phyloP scores from a whole-genome alignment of 1,284 basidiomycete genomes.

The Neolentinus lepideus region DNA sequence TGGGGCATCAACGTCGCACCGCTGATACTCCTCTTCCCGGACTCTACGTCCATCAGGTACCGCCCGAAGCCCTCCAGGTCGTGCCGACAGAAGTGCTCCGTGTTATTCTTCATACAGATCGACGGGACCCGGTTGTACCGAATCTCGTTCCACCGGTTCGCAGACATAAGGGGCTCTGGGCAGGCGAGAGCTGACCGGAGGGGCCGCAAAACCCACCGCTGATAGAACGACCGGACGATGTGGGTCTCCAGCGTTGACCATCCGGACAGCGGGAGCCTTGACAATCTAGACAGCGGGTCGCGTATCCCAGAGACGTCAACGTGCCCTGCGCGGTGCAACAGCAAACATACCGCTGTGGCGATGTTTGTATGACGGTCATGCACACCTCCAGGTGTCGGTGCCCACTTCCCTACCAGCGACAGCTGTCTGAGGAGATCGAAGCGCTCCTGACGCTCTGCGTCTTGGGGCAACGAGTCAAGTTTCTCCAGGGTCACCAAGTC shows the following conservation, averaged over 20 bases:
- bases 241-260: slow-evolving; percentile 22
- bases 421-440: slow-evolving; percentile 31
- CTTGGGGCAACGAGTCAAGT: slow-evolving; percentile 20
- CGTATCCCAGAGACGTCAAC: slow-evolving; percentile 17
- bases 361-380: slow-evolving; percentile 63
- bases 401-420: slow-evolving; percentile 63
- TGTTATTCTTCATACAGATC: slow-evolving; percentile 52
- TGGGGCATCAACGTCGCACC: slow-evolving; percentile 60
- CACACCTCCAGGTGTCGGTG: slow-evolving; percentile 46
- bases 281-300: slow-evolving; percentile 7
- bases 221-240: slow-evolving; percentile 42
- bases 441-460: slow-evolving; percentile 19
- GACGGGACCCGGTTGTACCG: slow-evolving; percentile 49
- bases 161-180: slow-evolving; percentile 57
- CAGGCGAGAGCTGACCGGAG: slow-evolving; percentile 39
- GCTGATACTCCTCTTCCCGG: slow-evolving; percentile 45
- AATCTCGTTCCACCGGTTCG: slow-evolving; percentile 51
- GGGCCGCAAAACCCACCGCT: slow-evolving; percentile 47
- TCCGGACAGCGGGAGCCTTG: slow-evolving; percentile 9
- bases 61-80: slow-evolving; percentile 49
- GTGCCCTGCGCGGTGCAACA: slow-evolving; percentile 34
- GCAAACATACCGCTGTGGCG: slow-evolving; percentile 48
- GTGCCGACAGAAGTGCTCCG: slow-evolving; percentile 42
- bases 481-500: slow-evolving; percentile 36
- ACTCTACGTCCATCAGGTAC: slow-evolving; percentile 49